Percentiles rank a stretch among this genome's conserved stretches.
Evolutionary conservation across 345 rosid genomes (phyloP).

Genomic region (Acer negundo): DNA sequence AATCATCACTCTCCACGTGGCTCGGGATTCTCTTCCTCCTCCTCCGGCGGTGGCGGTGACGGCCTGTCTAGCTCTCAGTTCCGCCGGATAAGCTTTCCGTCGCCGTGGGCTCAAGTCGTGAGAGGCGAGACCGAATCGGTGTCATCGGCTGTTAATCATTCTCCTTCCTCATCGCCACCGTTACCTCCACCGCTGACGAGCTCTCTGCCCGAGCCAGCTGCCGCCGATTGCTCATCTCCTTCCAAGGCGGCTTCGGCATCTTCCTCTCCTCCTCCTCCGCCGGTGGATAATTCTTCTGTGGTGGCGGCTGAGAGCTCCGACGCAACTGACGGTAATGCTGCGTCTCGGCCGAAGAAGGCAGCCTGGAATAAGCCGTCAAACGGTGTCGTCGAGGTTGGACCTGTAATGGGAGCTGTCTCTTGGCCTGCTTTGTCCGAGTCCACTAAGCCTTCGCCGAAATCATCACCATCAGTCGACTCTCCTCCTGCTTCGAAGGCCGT

Average conservation of each 20-base stretch:
- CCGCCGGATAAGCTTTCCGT: slow-evolving; percentile 33
- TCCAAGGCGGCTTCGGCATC: slow-evolving; percentile 25
- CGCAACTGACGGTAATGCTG: slow-evolving; percentile 38
- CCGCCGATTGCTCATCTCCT: slow-evolving; percentile 27
- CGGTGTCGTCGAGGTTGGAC: slow-evolving; percentile 39
- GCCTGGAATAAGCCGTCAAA: slow-evolving; percentile 61
- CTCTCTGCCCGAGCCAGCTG: slow-evolving; percentile 26
- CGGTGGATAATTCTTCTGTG: slow-evolving; percentile 20
- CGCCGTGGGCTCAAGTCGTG: slow-evolving; percentile 48
- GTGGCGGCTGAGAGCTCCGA: slow-evolving; percentile 33
- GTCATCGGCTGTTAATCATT: slow-evolving; percentile 14
- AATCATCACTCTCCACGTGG: slow-evolving; percentile 36
- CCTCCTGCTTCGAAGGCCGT: slow-evolving; percentile 31
- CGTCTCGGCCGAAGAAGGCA: slow-evolving; percentile 44
- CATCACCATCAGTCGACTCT: slow-evolving; percentile 29
- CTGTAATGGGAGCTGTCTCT: slow-evolving; percentile 56
- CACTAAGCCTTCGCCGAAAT: slow-evolving; percentile 45
- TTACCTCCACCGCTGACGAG: slow-evolving; percentile 7
- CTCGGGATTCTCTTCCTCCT: slow-evolving; percentile 15
- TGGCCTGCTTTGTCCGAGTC: slow-evolving; percentile 74
- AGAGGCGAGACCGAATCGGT: slow-evolving; percentile 41
- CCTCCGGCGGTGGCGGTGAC: slow-evolving; percentile 13
- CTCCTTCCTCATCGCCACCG: slow-evolving; percentile 30
- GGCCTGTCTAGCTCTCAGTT: slow-evolving; percentile 34
- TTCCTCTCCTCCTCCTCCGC: slow-evolving; percentile 10